A percentile compares a stretch with the other conserved stretches of the same genome.
phyloP scores from a whole-genome alignment of 2,329 filamentous ascomycete species.

The Neoarthrinium moseri region DNA sequence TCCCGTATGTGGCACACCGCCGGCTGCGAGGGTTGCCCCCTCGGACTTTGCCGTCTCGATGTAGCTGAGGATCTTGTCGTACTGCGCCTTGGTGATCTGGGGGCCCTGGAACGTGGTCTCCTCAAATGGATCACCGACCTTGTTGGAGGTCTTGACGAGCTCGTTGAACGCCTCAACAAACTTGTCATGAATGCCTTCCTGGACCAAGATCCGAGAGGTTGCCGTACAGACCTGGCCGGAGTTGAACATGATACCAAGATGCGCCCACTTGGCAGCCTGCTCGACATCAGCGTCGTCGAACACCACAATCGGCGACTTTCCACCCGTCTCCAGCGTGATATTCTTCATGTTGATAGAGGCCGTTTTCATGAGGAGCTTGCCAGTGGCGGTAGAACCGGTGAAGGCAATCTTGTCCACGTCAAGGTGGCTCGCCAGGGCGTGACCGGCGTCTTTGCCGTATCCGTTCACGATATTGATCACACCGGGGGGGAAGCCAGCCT shows the following conservation, averaged over 20 bases:
- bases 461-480: constrained; percentile 78
- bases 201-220: constrained; percentile 63
- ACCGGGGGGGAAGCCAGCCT: constrained; percentile 76
- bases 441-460: constrained; percentile 65
- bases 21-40: constrained; percentile 65
- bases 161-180: constrained; percentile 64
- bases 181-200: constrained; percentile 58
- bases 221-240: constrained; percentile 66
- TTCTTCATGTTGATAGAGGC: constrained; percentile 66
- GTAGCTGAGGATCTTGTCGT: constrained; percentile 68
- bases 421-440: constrained; percentile 65
- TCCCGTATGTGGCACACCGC: constrained; percentile 46
- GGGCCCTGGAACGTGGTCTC: constrained; percentile 72
- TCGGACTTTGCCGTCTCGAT: constrained; percentile 68
- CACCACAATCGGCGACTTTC: constrained; percentile 64
- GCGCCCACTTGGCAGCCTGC: constrained; percentile 62
- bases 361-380: constrained; percentile 73
- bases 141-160: constrained; percentile 55
- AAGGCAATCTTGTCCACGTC: constrained; percentile 80
- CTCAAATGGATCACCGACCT: constrained; percentile 69
- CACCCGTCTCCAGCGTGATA: constrained; percentile 66
- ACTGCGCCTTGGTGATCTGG: constrained; percentile 69
- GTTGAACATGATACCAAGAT: constrained; percentile 55
- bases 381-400: constrained; percentile 73
- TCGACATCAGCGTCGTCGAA: constrained; percentile 67